phyloP scores from a whole-genome alignment of 129 eudicot genomes.

The Artemisia argyi region DNA sequence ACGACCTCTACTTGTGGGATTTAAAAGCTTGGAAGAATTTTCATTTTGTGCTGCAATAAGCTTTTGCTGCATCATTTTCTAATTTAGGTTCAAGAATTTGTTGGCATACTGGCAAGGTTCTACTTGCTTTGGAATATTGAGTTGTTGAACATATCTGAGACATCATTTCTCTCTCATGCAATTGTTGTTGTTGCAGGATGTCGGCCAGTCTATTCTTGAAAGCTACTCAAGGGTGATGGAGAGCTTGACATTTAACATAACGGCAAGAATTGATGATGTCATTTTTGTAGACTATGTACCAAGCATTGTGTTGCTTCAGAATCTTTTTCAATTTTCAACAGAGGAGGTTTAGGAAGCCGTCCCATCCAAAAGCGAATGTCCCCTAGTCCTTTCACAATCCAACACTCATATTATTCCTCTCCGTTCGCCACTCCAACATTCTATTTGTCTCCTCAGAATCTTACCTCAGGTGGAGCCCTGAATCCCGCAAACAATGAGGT shows the following conservation, averaged over 20 bases:
- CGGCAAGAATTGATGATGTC: slow-evolving; percentile 95
- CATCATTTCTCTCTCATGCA: neutral
- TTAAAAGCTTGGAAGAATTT: no score
- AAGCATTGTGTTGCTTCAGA: slow-evolving; percentile 60
- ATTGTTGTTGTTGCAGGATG: slow-evolving; percentile 60
- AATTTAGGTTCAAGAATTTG: no score
- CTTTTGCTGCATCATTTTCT: no score
- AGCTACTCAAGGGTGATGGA: slow-evolving; percentile 97
- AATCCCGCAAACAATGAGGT: slow-evolving; percentile 44
- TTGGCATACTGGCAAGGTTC: no score
- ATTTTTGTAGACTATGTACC: slow-evolving; percentile 66
- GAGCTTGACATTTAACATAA: slow-evolving; percentile 92
- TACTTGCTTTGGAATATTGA: no score
- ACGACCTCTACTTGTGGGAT: neutral
- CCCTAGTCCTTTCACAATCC: slow-evolving; percentile 89
- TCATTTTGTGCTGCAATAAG: no score
- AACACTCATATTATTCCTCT: slow-evolving; percentile 67
- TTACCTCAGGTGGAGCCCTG: neutral
- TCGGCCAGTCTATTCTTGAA: slow-evolving; percentile 93
- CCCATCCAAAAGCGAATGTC: slow-evolving; percentile 81
- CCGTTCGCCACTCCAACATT: slow-evolving; percentile 87
- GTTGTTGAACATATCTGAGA: neutral
- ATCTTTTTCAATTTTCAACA: slow-evolving; percentile 53
- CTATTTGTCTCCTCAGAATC: slow-evolving; percentile 54
- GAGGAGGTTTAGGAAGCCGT: slow-evolving; percentile 65